phyloP scores from a whole-genome alignment of 108 stramenopile species.

The Cyclotella cryptica region DNA sequence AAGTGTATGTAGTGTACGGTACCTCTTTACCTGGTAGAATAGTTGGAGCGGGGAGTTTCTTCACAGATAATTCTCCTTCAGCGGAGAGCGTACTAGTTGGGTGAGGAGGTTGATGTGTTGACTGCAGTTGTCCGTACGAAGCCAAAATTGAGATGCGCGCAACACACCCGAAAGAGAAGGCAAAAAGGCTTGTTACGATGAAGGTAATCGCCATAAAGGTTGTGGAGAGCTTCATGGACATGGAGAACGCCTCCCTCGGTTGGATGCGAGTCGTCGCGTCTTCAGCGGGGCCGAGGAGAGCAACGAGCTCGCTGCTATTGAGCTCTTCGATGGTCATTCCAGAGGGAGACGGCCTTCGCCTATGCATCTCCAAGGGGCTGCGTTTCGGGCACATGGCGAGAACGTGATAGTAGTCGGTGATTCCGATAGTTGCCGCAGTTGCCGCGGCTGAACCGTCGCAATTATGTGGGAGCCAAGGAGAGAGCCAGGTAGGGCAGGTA shows the following conservation, averaged over 20 bases:
- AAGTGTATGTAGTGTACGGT: constrained; percentile 61
- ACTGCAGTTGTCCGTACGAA: neutral
- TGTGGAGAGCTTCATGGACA: neutral
- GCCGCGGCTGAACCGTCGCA: neutral
- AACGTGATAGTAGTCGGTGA: too few relatives aligned
- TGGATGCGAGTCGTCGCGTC: neutral
- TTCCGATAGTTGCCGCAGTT: neutral
- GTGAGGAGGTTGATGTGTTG: too few relatives aligned
- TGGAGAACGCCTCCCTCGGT: neutral
- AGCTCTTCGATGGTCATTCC: constrained; percentile 11
- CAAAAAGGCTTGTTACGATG: neutral
- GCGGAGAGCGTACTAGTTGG: neutral
- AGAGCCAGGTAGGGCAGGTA: too few relatives aligned
- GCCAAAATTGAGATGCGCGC: constrained; percentile 5
- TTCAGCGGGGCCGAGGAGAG: neutral
- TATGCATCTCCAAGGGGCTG: neutral
- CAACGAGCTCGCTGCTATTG: neutral
- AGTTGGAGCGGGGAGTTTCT: constrained; percentile 44
- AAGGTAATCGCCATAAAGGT: constrained; percentile 7
- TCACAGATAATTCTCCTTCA: neutral
- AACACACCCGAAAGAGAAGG: constrained; percentile 7
- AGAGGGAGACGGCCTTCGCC: neutral
- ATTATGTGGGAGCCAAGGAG: neutral
- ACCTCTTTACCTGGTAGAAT: constrained; percentile 47
- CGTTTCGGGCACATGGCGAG: constrained; percentile 3